These are phyloP conservation scores for Carex sylvatica DNA, from an alignment of 202 grass and related monocot genomes.

Conservation along the genomic window DNA sequence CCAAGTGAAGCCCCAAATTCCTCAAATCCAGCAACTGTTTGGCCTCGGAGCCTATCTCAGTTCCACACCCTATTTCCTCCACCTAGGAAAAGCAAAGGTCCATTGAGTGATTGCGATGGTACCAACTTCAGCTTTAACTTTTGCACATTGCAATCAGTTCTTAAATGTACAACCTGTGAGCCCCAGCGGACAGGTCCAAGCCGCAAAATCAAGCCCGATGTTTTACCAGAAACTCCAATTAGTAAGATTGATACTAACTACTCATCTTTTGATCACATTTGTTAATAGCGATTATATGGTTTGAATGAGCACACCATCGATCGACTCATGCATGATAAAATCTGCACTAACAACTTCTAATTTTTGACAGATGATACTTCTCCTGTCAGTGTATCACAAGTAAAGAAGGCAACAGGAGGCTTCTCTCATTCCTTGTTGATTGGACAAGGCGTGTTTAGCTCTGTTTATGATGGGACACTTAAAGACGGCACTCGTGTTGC, in stretches of 20 bases:
- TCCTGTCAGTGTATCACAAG: background rate
- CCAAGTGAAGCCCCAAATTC: background rate
- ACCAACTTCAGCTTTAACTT: background rate
- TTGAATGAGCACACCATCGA: background rate
- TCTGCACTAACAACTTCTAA: background rate
- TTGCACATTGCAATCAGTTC: background rate
- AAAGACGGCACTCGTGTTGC: constrained; percentile 55
- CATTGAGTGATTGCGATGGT: background rate
- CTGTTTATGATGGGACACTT: constrained; percentile 57
- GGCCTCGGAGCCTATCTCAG: background rate
- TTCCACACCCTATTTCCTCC: background rate
- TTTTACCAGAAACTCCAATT: background rate
- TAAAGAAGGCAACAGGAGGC: constrained; percentile 54
- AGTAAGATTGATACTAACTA: background rate
- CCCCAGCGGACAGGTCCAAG: background rate
- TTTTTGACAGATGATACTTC: background rate
- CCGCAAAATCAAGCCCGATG: background rate
- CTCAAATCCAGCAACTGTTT: background rate
- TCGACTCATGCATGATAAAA: background rate
- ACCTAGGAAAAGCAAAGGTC: background rate
- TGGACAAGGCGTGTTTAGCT: constrained; percentile 57
- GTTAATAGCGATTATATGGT: background rate
- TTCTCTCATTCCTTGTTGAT: constrained; percentile 54
- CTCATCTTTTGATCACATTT: background rate
- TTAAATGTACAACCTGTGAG: background rate